Evolutionary conservation across 2,329 filamentous ascomycete genomes (phyloP).

Genomic region (Cercospora sp.): DNA sequence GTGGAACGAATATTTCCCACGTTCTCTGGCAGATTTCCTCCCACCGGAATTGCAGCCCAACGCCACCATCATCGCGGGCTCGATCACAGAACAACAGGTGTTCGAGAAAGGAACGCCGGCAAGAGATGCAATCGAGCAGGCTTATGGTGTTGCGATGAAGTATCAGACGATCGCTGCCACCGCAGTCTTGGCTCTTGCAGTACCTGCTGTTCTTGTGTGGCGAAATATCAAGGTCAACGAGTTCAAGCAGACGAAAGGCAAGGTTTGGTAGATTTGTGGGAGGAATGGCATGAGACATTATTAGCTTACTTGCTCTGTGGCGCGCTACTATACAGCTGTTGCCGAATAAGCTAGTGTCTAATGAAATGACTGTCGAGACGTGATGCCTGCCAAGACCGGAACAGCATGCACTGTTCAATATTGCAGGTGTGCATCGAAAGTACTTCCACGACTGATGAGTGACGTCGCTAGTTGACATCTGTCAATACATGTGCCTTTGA

Average conservation of each 20-base stretch:
- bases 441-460: not conserved
- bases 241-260: constrained; percentile 41
- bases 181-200: constrained; percentile 33
- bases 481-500: no score
- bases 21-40: not conserved
- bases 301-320: no score
- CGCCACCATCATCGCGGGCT: not conserved
- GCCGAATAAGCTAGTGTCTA: not conserved
- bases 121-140: constrained; percentile 47
- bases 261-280: constrained; percentile 29
- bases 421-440: not conserved
- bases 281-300: no score
- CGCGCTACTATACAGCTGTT: not conserved
- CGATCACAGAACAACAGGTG: constrained; percentile 34
- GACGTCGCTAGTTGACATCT: not conserved
- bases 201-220: constrained; percentile 34
- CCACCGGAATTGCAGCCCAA: not conserved
- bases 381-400: not conserved
- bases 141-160: constrained; percentile 52
- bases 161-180: constrained; percentile 43
- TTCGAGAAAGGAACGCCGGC: constrained; percentile 46
- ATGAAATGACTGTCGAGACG: not conserved
- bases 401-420: not conserved
- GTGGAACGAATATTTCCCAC: constrained; percentile 10
- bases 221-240: constrained; percentile 39